Evolutionary conservation across 2,329 filamentous ascomycete species (phyloP), one percentile per base, ranked within the genome.

Genomic region (Paecilomyces formosus): DNA sequence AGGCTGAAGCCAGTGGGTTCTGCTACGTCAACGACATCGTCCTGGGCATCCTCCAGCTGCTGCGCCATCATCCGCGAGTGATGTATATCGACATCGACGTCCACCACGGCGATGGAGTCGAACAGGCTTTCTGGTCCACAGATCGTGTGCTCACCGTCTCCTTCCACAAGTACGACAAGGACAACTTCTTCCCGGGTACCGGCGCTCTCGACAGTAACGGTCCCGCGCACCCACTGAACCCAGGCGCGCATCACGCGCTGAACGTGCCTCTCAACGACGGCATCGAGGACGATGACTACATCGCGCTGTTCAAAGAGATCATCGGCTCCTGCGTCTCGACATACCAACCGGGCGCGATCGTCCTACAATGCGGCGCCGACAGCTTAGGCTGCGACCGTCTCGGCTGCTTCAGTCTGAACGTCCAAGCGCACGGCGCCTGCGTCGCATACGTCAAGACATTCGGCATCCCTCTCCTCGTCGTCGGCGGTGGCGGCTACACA

Each of bases 1-100:
- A 93, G 71, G 85, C 88, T 56, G 92, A 96, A 75, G 93, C 94
- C 0, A 93, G 89, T 13, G 94, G 94, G 0, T 99, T 99, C 75
- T 99, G 94, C 78, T 99, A 99, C 77, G 92, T 97, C 77, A 99
- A 99, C 74, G 94, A 99, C 74, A 97, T 97, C 67, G 94, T 97
- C 59, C 83, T 99, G 53, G 91, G 89, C 35, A 94, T 97, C 66
- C 82, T 97, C 39, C 89, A 97, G 72, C 83, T 99, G 9, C 81
- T 97, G 15, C 87, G 89, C 30, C 84, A 88, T 68, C 85, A 92
- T 66, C 86, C 91, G 15, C 88, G 92, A 54, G 92, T 97, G 7
- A 81, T 97, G 59, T 97, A 97, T 74, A 92, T 97, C 73, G 91
- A 96, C 70, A 95, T 96, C 65, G 91, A 96, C 71, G 90, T 96